A percentile compares a stretch with the other conserved stretches of the same genome.
phyloP scores from a whole-genome alignment of 306 rosid species.

The Malus orientalis region DNA sequence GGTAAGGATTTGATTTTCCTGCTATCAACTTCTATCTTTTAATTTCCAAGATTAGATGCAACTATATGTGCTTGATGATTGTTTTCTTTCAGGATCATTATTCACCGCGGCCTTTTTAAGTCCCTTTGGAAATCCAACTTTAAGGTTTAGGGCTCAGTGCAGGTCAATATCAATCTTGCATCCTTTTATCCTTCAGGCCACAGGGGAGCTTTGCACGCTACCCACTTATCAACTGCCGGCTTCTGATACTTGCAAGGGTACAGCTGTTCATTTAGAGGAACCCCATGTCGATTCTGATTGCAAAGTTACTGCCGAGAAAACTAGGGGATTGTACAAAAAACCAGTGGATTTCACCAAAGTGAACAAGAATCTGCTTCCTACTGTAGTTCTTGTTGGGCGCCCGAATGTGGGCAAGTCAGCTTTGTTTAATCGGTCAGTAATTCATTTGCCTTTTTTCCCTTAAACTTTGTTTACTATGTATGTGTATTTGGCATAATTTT shows the following conservation, averaged over 20 bases:
- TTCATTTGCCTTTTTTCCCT: neutral
- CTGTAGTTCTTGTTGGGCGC: conserved; percentile 56
- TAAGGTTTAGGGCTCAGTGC: neutral
- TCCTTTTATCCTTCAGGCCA: neutral
- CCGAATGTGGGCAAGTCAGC: conserved; percentile 77
- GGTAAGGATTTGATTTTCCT: neutral
- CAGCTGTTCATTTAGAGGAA: neutral
- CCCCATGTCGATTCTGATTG: neutral
- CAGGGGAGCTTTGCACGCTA: neutral
- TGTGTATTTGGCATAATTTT: neutral
- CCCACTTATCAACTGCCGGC: neutral
- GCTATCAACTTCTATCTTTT: neutral
- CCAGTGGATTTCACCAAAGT: conserved; percentile 52
- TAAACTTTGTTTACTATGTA: neutral
- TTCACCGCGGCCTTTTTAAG: neutral
- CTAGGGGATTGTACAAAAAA: conserved; percentile 2
- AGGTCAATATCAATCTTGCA: conserved; percentile 1
- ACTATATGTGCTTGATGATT: neutral
- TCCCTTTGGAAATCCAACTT: neutral
- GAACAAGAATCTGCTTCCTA: conserved; percentile 46
- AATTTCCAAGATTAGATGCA: neutral
- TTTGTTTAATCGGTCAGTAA: conserved; percentile 57
- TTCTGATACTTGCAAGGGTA: neutral
- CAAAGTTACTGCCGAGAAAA: neutral
- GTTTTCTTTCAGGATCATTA: neutral